phyloP scores from a whole-genome alignment of 495 filamentous ascomycete species.

The Aspergillus nidulans region DNA sequence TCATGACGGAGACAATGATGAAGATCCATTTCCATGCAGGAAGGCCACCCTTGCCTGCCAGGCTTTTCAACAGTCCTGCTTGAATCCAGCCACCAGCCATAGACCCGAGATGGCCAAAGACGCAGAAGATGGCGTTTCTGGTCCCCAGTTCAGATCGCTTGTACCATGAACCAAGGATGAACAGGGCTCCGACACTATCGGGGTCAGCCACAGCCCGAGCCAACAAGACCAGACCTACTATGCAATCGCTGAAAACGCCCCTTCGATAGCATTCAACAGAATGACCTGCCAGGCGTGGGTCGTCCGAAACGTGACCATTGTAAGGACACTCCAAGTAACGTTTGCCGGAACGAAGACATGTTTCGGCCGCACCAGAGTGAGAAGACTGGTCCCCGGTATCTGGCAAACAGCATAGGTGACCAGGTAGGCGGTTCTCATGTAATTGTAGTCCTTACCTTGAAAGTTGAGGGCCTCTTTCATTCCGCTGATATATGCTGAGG shows the following conservation, averaged over 20 bases:
- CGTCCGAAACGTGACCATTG: slow-evolving; percentile 31
- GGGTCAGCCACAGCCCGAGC: background rate
- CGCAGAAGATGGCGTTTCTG: slow-evolving; percentile 27
- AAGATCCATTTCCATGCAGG: slow-evolving; percentile 33
- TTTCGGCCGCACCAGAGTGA: slow-evolving; percentile 29
- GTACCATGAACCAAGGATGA: slow-evolving; percentile 30
- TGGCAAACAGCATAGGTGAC: slow-evolving; percentile 36
- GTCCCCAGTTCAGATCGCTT: slow-evolving; percentile 27
- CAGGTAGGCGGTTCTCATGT: slow-evolving; percentile 36
- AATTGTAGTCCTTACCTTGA: slow-evolving; percentile 35
- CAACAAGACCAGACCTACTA: slow-evolving; percentile 20
- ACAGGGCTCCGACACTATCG: slow-evolving; percentile 26
- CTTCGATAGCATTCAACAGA: slow-evolving; percentile 32
- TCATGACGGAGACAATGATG: slow-evolving; percentile 31
- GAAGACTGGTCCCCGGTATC: slow-evolving; percentile 31
- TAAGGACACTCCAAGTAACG: slow-evolving; percentile 30
- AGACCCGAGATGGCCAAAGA: slow-evolving; percentile 26
- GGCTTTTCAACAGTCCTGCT: slow-evolving; percentile 20
- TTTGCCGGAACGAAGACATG: slow-evolving; percentile 34
- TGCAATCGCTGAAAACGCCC: slow-evolving; percentile 33
- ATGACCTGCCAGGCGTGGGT: slow-evolving; percentile 33
- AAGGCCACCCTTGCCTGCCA: slow-evolving; percentile 23
- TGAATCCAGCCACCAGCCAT: slow-evolving; percentile 33
- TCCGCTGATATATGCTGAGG: slow-evolving; percentile 35
- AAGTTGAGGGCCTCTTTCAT: slow-evolving; percentile 35